A percentile compares a stretch with the other conserved stretches of the same genome.
Conservation (phyloP, 108 stramenopile species). For the Skeletonema tropicum region DNA sequence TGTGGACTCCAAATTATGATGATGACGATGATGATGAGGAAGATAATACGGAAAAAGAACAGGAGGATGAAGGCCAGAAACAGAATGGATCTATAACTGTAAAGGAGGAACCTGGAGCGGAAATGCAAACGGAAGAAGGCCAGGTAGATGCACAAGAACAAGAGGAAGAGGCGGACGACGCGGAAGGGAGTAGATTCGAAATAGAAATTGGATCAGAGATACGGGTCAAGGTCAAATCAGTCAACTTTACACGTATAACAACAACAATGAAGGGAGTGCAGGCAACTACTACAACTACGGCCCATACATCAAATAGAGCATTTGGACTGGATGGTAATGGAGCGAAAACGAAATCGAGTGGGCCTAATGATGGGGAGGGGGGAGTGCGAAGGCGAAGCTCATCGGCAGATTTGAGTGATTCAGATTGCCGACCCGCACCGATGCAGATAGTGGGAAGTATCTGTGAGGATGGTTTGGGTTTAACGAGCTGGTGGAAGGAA, state of each 20-base stretch:
- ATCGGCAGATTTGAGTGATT: conserved; percentile 74
- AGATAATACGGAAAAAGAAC: conserved; percentile 13
- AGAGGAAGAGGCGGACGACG: conserved; percentile 3
- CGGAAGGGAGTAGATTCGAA: conserved; percentile 63
- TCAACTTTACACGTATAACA: conserved; percentile 85
- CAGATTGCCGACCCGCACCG: conserved; percentile 56
- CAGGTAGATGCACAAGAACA: not conserved
- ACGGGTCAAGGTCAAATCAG: conserved; percentile 87
- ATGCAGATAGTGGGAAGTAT: conserved; percentile 89
- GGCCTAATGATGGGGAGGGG: conserved; percentile 6
- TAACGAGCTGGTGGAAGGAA: conserved; percentile 79
- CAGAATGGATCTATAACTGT: conserved; percentile 22
- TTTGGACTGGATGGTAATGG: conserved; percentile 21
- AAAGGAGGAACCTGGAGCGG: conserved; percentile 25
- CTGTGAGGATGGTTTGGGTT: conserved; percentile 86
- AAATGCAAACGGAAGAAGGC: conserved; percentile 26
- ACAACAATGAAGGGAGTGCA: conserved; percentile 86
- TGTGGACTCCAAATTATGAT: conserved; percentile 77
- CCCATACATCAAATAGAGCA: conserved; percentile 19
- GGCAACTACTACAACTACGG: conserved; percentile 75
- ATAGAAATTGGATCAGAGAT: conserved; percentile 86
- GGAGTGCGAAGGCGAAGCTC: conserved; percentile 70
- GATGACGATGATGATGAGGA: conserved; percentile 58
- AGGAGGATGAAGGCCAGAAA: conserved; percentile 24
- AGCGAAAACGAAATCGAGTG: conserved; percentile 13